A percentile compares a stretch with the other conserved stretches of the same genome.
These are phyloP conservation scores for Lindgomyces ingoldianus DNA, from an alignment of 495 filamentous ascomycete species.

Conservation along the genomic window DNA sequence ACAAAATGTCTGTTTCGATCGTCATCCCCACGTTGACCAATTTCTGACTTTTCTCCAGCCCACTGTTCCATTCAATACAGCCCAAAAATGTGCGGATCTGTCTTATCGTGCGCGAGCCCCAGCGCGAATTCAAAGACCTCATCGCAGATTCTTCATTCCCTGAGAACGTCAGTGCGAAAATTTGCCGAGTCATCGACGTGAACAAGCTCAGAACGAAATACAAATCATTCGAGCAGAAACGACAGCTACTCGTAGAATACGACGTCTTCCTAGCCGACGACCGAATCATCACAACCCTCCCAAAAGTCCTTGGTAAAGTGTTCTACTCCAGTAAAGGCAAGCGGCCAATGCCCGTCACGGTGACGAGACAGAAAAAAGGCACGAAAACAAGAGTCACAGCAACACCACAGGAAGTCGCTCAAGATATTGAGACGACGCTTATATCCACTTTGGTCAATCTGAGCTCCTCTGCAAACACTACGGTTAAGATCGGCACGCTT, in stretches of 20 bases:
- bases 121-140: slow-evolving; percentile 81
- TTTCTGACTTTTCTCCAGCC: slow-evolving; percentile 31
- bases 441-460: slow-evolving; percentile 72
- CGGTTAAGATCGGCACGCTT: slow-evolving; percentile 59
- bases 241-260: slow-evolving; percentile 80
- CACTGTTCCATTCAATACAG: slow-evolving; percentile 67
- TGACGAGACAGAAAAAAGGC: slow-evolving; percentile 57
- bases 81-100: slow-evolving; percentile 68
- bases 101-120: slow-evolving; percentile 81
- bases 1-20: slow-evolving; percentile 47
- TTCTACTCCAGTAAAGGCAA: slow-evolving; percentile 81
- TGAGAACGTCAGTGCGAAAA: slow-evolving; percentile 64
- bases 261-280: slow-evolving; percentile 88
- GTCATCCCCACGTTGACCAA: neutral
- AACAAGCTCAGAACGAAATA: slow-evolving; percentile 82
- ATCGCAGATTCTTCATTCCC: slow-evolving; percentile 76
- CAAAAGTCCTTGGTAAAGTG: slow-evolving; percentile 74
- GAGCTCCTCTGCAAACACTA: slow-evolving; percentile 51
- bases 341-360: slow-evolving; percentile 78
- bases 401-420: slow-evolving; percentile 59
- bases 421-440: slow-evolving; percentile 71
- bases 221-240: slow-evolving; percentile 79
- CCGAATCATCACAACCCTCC: slow-evolving; percentile 74
- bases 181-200: slow-evolving; percentile 75
- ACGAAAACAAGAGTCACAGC: slow-evolving; percentile 59